Evolutionary conservation across 2,329 filamentous ascomycete genomes (phyloP), one percentile per base, ranked within the genome.

Genomic region (Talaromyces pinophilus): DNA sequence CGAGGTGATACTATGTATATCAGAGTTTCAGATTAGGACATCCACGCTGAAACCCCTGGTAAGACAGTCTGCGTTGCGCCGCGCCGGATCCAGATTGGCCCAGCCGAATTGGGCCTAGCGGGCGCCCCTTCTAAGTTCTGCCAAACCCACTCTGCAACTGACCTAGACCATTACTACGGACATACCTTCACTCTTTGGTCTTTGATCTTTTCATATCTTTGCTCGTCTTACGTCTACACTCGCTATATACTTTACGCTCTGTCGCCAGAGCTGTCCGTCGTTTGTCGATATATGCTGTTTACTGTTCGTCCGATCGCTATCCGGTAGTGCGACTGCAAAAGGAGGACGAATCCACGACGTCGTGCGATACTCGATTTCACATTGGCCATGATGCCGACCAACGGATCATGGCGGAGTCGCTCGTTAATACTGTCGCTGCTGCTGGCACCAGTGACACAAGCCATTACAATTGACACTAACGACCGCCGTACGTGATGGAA

Each of bases 381-480:
- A 42, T n/a, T 46, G 40, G 54, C 38, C 54, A 64, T 38, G 62
- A 59, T 59, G 42, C 62, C 40, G 52, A 35, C 28, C 19, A 48
- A 33, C 40, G 30, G 44, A 50, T 62, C 64, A 66, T 66, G 64
- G 64, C 64, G 28, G 17, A 62, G 60, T 59, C 64, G 42, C 33
- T 62, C 60, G 22, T 33, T 63, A 42, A 30, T 66, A 33, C 8
- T 66, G 52, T 44, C 59, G 5, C 50, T 66, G 30, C 38, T 63
- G 19, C 64, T 66, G 64, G 64, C 64, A 35, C 64, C 64, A 30
- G 52, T 63, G 52, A 63, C 64, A 33, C 50, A 62, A 33, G 64
- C 64, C 38, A 66, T 66, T 19, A 38, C 28, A 17, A 54, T 66
- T 19, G 38, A 59, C 42, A 38, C 57, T 13, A 33, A 19, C 35